phyloP scores from a whole-genome alignment of 805 yeast genomes.

The Saturnispora hagleri region DNA sequence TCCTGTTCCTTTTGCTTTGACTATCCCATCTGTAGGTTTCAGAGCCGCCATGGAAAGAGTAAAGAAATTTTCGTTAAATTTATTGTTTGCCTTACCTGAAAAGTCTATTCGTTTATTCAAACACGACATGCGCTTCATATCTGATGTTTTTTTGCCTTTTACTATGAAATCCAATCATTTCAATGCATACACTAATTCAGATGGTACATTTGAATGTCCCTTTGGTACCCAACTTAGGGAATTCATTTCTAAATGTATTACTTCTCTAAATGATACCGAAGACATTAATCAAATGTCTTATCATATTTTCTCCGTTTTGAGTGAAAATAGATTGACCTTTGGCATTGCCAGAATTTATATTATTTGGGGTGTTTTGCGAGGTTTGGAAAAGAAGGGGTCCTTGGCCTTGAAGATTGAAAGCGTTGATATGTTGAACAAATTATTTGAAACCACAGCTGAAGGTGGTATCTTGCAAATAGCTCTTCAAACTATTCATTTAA shows the following conservation, averaged over 20 bases:
- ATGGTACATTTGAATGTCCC: constrained; percentile 35
- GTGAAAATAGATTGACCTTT: constrained; percentile 41
- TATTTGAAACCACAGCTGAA: constrained; percentile 29
- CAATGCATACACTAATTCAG: constrained; percentile 28
- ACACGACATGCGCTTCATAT: constrained; percentile 32
- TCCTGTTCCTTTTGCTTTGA: constrained; percentile 63
- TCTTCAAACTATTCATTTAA: constrained; percentile 43
- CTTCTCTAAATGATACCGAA: constrained; percentile 17
- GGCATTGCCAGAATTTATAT: constrained; percentile 65
- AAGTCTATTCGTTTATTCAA: constrained; percentile 40
- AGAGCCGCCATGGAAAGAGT: constrained; percentile 72
- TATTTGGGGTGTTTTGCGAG: constrained; percentile 47
- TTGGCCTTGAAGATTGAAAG: constrained; percentile 21
- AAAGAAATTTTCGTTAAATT: constrained; percentile 47
- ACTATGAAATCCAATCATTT: constrained; percentile 59
- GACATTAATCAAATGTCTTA: constrained; percentile 15
- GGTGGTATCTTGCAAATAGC: constrained; percentile 40
- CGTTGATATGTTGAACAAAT: constrained; percentile 22
- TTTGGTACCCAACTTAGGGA: constrained; percentile 45
- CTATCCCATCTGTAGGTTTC: constrained; percentile 68
- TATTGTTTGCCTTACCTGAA: constrained; percentile 44
- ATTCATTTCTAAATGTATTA: constrained; percentile 36
- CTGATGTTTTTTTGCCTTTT: constrained; percentile 43
- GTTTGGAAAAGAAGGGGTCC: constrained; percentile 27
- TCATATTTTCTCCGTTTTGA: constrained; percentile 38